Evolutionary conservation across 2,329 filamentous ascomycete species (phyloP).

Genomic region (Xylaria multiplex): DNA sequence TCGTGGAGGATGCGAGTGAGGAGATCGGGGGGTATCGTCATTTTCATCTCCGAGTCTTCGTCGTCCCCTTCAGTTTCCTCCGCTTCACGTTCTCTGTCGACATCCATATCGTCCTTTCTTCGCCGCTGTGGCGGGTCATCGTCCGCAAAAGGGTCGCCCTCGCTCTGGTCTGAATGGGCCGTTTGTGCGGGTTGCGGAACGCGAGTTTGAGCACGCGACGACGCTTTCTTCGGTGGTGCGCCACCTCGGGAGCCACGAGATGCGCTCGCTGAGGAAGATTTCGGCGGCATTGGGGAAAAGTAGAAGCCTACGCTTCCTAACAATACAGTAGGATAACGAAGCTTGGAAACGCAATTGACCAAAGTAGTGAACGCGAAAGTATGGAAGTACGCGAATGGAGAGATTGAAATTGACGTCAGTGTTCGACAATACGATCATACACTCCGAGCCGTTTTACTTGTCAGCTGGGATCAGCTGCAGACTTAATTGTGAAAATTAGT

Average conservation of each 20-base stretch:
- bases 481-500: neutral
- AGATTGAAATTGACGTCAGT: too few relatives aligned
- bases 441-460: neutral
- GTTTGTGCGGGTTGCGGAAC: slow-evolving; percentile 28
- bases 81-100: slow-evolving; percentile 43
- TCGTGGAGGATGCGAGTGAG: slow-evolving; percentile 81
- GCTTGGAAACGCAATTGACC: neutral
- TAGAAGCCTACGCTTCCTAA: neutral
- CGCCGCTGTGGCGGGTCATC: slow-evolving; percentile 30
- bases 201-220: slow-evolving; percentile 33
- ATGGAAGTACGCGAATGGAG: neutral
- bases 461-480: slow-evolving; percentile 4
- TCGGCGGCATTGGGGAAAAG: slow-evolving; percentile 55
- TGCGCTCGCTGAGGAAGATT: slow-evolving; percentile 50
- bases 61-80: slow-evolving; percentile 48
- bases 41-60: slow-evolving; percentile 52
- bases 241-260: slow-evolving; percentile 49
- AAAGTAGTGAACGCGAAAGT: neutral
- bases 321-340: neutral
- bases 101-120: slow-evolving; percentile 36
- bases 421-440: neutral
- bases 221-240: slow-evolving; percentile 28
- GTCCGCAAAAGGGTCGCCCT: slow-evolving; percentile 47
- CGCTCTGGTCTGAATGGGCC: slow-evolving; percentile 35
- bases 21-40: slow-evolving; percentile 75